Base-by-base conservation (phyloP, 257 asterid genomes). In the Jaltomata sinuosa region DNA sequence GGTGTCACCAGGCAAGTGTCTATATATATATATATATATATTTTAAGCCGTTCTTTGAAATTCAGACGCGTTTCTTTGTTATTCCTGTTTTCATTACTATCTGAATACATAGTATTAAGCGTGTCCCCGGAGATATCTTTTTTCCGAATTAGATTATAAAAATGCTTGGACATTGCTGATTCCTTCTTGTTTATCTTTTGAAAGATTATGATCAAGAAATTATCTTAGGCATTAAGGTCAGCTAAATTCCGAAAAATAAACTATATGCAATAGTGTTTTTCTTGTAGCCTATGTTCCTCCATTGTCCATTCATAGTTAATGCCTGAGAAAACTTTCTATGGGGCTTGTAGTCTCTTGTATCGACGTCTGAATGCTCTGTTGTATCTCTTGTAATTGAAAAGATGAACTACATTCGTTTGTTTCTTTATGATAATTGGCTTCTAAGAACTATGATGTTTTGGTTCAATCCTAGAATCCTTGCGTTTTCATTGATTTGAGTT, bases 1-100 rank as follows among this genome's bases (percentile, higher is more conserved):
- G 93, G 94, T 54, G 93, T 80, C 6, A 90, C 94, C 6, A 91
- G 94, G 93, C 89, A 89, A 86, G 92, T 86, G 1, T 11, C 8
- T 45, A 12, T 38, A 14, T 2, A 38, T 22, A 2, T 21, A 2
- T 5, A n/a, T 42, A 38, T 6, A 42, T 3, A 76, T 2, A 14
- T 40, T n/a, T 22, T 27, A 61, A 61, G 69, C 12, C 10, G 11
- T 27, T 45, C 36, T 42, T 74, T 7, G 22, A 45, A 22, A 25
- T 45, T 50, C 36, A 42, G 80, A 42, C 4, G 3, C 11, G 22
- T 68, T 21, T 42, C 79, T 36, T 21, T 65, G 49, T n/a, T 9
- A n/a, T 22, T 11, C 15, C 1, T 59, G 67, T 22, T 10, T 3
- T 59, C 15, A 1, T 22, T 59, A 59, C 67, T 59, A 59, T 59